Base-by-base conservation (phyloP, 192 early-diverging fungal species). In the Chytriomyces sp. region DNA sequence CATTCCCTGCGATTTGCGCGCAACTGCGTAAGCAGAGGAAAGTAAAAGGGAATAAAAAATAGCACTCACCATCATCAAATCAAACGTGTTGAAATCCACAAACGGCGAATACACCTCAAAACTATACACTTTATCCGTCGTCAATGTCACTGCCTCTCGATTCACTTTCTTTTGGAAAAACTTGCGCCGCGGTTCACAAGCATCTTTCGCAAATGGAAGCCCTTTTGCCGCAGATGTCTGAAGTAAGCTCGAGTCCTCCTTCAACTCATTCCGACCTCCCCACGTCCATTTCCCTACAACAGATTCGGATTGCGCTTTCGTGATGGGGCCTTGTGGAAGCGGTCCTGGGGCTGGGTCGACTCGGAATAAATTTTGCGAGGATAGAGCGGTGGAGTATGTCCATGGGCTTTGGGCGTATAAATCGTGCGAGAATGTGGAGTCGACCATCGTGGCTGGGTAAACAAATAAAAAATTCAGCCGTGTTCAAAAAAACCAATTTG, bases 61-160 rank as follows among this genome's bases (percentile, higher is more conserved):
- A 35, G 35, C 35, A 3, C 53, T 57, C 53, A 57, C 69, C 69
- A 71, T 50, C 8, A 57, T 9, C 18, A 71, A 28, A 28, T 53
- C 69, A 13, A 79, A 18, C 11, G 79, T 82, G 64, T 64, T 78
- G 45, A 84, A 72, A 50, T 85, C 83, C 35, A 86, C 75, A 63
- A 81, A 86, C 8, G 82, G 80, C 48, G 85, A 73, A 76, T 86
- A 86, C 45, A 79, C 81, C 48, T 86, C 85, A 73, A 82, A 75
- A 60, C 63, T 67, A 73, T 83, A 86, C 13, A 84, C 59, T 5
- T 78, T 13, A 45, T 81, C 77, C 6, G 79, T 45, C n/a, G 48
- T 47, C 44, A 86, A 16, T 5, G 18, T 63, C 24, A 78, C 67
- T 13, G 26, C 43, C 47, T 69, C 49, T 8, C 82, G 62, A 10